phyloP scores from a whole-genome alignment of 306 rosid species.

The Lathyrus aphaca region DNA sequence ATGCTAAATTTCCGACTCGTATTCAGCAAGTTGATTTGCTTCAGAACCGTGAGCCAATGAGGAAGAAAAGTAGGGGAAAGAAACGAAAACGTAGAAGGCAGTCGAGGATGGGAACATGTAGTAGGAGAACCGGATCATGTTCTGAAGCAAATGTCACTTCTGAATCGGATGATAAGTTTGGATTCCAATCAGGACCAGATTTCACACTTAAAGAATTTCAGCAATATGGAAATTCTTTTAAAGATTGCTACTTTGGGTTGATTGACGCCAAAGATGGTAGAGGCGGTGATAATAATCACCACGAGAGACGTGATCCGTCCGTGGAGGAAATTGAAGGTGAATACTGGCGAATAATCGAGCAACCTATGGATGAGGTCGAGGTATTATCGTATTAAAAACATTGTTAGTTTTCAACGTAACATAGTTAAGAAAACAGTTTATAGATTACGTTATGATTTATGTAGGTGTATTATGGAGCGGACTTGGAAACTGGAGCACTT shows the following conservation, averaged over 20 bases:
- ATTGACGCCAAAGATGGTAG: slow-evolving; percentile 42
- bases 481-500: slow-evolving; percentile 75
- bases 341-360: slow-evolving; percentile 93
- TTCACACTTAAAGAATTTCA: slow-evolving; percentile 71
- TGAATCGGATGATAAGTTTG: slow-evolving; percentile 71
- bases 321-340: slow-evolving; percentile 88
- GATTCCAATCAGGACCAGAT: slow-evolving; percentile 83
- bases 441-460: slow-evolving; percentile 34
- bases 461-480: slow-evolving; percentile 94
- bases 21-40: slow-evolving; percentile 85
- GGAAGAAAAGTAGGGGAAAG: slow-evolving; percentile 70
- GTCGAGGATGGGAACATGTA: slow-evolving; percentile 52
- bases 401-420: slow-evolving; percentile 24
- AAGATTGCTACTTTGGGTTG: slow-evolving; percentile 64
- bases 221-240: slow-evolving; percentile 57
- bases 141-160: slow-evolving; percentile 58
- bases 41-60: slow-evolving; percentile 90
- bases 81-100: slow-evolving; percentile 69
- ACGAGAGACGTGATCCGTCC: slow-evolving; percentile 55
- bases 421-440: slow-evolving; percentile 25
- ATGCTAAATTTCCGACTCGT: slow-evolving; percentile 79
- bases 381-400: slow-evolving; percentile 48
- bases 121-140: slow-evolving; percentile 42
- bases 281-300: slow-evolving; percentile 37
- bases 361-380: slow-evolving; percentile 86